Evolutionary conservation across 495 filamentous ascomycete species (phyloP).

Genomic region (Daldinia vernicosa): DNA sequence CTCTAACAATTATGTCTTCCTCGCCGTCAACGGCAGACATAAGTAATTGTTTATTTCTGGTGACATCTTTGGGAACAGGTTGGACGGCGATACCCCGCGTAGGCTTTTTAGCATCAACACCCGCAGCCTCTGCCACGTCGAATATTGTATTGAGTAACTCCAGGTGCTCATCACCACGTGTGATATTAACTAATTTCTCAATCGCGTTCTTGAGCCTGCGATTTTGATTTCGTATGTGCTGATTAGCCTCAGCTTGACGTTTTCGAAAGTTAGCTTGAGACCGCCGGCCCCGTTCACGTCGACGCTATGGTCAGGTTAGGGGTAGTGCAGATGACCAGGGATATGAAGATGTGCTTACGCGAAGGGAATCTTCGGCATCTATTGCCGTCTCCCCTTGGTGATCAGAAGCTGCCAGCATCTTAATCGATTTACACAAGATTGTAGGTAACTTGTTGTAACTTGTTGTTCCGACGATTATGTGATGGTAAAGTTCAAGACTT

Average conservation of each 20-base stretch:
- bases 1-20: slow-evolving; percentile 16
- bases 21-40: not conserved
- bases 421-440: not conserved
- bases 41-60: not conserved
- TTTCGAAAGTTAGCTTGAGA: slow-evolving; percentile 28
- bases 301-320: slow-evolving; percentile 23
- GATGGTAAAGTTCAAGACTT: not conserved
- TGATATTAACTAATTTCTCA: slow-evolving; percentile 19
- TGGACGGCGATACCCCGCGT: not conserved
- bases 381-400: not conserved
- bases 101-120: slow-evolving; percentile 16
- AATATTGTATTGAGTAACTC: slow-evolving; percentile 25
- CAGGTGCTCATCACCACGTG: slow-evolving; percentile 25
- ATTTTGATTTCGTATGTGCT: slow-evolving; percentile 21
- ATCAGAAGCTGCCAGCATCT: not conserved
- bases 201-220: slow-evolving; percentile 22
- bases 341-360: slow-evolving; percentile 6
- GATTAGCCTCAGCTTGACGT: slow-evolving; percentile 20
- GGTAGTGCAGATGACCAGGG: not conserved
- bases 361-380: slow-evolving; percentile 18
- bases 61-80: not conserved
- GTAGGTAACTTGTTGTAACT: not conserved
- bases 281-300: slow-evolving; percentile 28
- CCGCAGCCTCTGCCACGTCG: slow-evolving; percentile 27
- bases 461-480: slow-evolving; percentile 16